Evolutionary conservation across 208 protist species (phyloP).

Genomic region (Leishmania tropica): DNA sequence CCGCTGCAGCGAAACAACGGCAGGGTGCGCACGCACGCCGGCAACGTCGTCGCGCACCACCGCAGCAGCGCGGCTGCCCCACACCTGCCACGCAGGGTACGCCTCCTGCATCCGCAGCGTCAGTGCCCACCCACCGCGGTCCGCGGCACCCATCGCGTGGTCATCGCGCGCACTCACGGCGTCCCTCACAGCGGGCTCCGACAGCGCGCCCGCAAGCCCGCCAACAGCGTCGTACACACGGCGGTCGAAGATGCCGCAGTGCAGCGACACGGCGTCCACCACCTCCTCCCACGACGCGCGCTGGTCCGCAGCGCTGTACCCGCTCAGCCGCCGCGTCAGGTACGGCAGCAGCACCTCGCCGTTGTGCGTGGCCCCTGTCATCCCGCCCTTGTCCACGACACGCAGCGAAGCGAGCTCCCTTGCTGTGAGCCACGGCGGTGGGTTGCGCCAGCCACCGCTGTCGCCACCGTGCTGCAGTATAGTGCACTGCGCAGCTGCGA

Average conservation of each 20-base stretch:
- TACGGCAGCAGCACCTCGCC: conserved; percentile 14
- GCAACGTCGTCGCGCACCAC: conserved; percentile 19
- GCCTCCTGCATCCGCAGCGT: conserved; percentile 22
- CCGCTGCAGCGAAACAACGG: neutral
- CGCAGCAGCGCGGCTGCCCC: conserved; percentile 24
- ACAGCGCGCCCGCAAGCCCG: conserved; percentile 17
- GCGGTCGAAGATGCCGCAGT: conserved; percentile 35
- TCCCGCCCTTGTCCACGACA: conserved; percentile 28
- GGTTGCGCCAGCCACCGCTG: neutral
- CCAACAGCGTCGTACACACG: conserved; percentile 28
- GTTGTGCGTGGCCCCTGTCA: conserved; percentile 7
- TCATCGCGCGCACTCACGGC: neutral
- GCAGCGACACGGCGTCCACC: conserved; percentile 32
- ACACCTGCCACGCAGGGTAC: conserved; percentile 37
- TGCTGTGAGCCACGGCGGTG: neutral
- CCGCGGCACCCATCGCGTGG: conserved; percentile 11
- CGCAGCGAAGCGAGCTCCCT: neutral
- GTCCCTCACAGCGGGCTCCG: neutral
- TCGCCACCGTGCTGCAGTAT: conserved; percentile 5
- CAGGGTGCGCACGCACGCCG: neutral
- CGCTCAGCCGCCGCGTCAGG: conserved; percentile 25
- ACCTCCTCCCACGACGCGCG: conserved; percentile 29
- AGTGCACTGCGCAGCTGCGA: conserved; percentile 39
- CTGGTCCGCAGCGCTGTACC: conserved; percentile 25
- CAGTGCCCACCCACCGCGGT: conserved; percentile 34